Evolutionary conservation across 371 early-diverging fungal genomes (phyloP).

Genomic region (Lichtheimia corymbifera): DNA sequence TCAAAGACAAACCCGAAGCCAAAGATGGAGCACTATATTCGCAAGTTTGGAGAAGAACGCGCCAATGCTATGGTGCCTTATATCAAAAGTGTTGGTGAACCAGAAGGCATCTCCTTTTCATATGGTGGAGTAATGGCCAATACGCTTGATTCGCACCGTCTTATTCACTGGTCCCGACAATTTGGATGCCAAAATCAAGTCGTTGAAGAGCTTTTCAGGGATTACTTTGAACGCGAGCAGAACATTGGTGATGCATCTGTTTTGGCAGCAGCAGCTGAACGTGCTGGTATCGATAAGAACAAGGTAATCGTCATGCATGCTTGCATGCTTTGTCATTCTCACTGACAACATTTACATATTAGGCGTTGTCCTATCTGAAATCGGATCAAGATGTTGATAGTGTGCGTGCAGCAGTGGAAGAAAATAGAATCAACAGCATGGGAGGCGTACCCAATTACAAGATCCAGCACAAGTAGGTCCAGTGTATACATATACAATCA

Average conservation of each 20-base stretch:
- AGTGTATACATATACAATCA: too few relatives aligned
- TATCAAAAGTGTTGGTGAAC: conserved; percentile 54
- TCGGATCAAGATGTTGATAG: conserved; percentile 52
- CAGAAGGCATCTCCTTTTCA: conserved; percentile 61
- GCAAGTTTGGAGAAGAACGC: conserved; percentile 62
- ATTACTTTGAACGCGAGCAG: conserved; percentile 68
- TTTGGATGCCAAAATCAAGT: conserved; percentile 57
- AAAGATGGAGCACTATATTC: conserved; percentile 51
- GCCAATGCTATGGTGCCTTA: conserved; percentile 45
- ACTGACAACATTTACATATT: conserved; percentile 24
- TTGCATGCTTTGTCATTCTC: neutral
- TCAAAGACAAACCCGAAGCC: conserved; percentile 36
- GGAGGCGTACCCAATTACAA: conserved; percentile 72
- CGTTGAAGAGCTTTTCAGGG: conserved; percentile 61
- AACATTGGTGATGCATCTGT: conserved; percentile 61
- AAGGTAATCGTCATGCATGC: too few relatives aligned
- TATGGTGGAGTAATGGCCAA: conserved; percentile 66
- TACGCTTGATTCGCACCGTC: conserved; percentile 69
- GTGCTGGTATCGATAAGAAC: conserved; percentile 58
- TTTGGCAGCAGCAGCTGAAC: conserved; percentile 57
- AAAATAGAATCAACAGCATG: conserved; percentile 43
- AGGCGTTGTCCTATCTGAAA: conserved; percentile 47
- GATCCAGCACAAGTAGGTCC: conserved; percentile 57
- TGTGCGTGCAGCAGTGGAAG: conserved; percentile 39
- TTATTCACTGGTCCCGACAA: conserved; percentile 59